phyloP scores from a whole-genome alignment of 192 early-diverging fungal species.

The Coemansia guatemalensis region DNA sequence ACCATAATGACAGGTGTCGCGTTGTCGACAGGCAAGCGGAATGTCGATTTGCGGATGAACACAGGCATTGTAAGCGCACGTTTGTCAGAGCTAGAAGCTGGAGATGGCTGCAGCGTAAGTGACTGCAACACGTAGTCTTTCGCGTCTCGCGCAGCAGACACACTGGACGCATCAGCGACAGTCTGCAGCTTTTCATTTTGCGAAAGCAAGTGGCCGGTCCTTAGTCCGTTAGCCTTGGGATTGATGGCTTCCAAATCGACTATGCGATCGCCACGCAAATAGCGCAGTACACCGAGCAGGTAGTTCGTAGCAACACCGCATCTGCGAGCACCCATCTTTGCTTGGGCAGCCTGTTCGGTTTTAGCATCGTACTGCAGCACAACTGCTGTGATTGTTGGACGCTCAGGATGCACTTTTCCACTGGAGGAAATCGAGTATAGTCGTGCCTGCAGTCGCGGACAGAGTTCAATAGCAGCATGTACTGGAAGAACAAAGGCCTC shows the following conservation, averaged over 20 bases:
- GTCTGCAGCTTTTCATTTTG: constrained; percentile 8
- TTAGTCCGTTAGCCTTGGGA: neutral
- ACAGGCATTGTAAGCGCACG: constrained; percentile 59
- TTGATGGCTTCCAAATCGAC: constrained; percentile 9
- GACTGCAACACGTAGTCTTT: constrained; percentile 36
- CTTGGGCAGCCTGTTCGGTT: constrained; percentile 7
- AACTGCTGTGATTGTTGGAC: constrained; percentile 84
- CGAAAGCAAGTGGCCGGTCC: constrained; percentile 18
- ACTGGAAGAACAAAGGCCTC: constrained; percentile 68
- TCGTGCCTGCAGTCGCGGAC: constrained; percentile 80
- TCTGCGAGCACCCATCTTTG: constrained; percentile 55
- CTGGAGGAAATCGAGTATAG: constrained; percentile 99
- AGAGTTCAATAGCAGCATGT: constrained; percentile 76
- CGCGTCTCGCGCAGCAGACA: constrained; percentile 9
- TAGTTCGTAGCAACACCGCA: constrained; percentile 89
- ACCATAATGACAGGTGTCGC: constrained; percentile 91
- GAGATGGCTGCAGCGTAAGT: constrained; percentile 33
- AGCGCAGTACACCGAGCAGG: constrained; percentile 68
- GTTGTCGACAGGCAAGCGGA: constrained; percentile 85
- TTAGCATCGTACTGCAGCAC: constrained; percentile 72
- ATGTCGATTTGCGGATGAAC: constrained; percentile 86
- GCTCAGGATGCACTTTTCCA: constrained; percentile 70
- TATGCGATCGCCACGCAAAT: constrained; percentile 33
- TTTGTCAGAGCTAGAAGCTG: neutral
- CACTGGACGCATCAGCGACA: constrained; percentile 23